phyloP scores from a whole-genome alignment of 2,329 filamentous ascomycete genomes.

The Thelonectria olida region DNA sequence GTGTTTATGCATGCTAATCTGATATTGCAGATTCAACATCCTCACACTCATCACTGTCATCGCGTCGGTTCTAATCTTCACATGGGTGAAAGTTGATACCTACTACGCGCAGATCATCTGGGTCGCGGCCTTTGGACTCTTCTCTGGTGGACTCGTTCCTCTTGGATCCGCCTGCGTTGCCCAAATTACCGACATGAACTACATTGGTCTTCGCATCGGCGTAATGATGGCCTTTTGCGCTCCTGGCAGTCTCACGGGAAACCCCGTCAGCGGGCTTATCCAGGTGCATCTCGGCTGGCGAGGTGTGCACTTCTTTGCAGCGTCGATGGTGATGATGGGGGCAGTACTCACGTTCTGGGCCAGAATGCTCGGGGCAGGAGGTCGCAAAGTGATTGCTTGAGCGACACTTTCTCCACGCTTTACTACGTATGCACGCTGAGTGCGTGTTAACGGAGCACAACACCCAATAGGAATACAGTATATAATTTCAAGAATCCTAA shows the following conservation, averaged over 20 bases:
- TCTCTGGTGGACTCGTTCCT: conserved; percentile 47
- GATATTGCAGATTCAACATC: conserved; percentile 52
- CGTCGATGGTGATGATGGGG: not conserved
- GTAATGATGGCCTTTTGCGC: conserved; percentile 45
- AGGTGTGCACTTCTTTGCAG: conserved; percentile 4
- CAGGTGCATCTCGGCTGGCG: not conserved
- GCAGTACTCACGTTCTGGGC: not conserved
- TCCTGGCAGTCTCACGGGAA: conserved; percentile 35
- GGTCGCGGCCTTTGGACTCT: conserved; percentile 41
- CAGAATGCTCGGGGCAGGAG: not conserved
- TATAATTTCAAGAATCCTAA: no score
- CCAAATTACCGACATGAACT: conserved; percentile 42
- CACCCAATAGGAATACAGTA: no score
- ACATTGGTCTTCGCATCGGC: conserved; percentile 44
- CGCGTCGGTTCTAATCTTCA: conserved; percentile 41
- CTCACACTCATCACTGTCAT: conserved; percentile 33
- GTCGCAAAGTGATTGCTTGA: not conserved
- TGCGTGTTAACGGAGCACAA: no score
- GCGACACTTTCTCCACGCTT: no score
- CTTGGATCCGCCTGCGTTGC: conserved; percentile 44
- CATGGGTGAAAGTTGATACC: conserved; percentile 41
- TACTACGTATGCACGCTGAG: no score
- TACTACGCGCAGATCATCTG: conserved; percentile 32
- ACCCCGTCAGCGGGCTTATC: conserved; percentile 31
- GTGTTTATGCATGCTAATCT: not conserved